Evolutionary conservation across 176 grass and related monocot species (phyloP).

Genomic region (Bromus sterilis): DNA sequence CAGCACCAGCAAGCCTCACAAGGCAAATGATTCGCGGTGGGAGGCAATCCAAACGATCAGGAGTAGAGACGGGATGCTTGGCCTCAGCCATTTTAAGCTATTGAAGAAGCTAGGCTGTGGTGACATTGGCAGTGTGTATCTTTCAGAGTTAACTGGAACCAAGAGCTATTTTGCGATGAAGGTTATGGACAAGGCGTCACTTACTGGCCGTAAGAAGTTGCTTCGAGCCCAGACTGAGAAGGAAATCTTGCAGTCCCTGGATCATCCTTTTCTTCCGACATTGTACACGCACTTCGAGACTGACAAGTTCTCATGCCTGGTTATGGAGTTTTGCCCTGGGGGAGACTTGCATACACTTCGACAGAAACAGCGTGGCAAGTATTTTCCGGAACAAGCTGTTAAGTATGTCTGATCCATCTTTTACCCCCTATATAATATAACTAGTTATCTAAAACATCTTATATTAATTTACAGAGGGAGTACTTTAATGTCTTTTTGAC

Average conservation of each 20-base stretch:
- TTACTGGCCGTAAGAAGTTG: conserved; percentile 68
- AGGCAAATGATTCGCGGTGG: conserved; percentile 69
- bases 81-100: conserved; percentile 67
- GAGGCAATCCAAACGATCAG: conserved; percentile 64
- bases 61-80: conserved; percentile 42
- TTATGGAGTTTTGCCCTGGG: conserved; percentile 81
- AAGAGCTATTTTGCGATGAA: conserved; percentile 86
- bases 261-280: conserved; percentile 79
- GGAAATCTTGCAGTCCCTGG: conserved; percentile 65
- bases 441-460: no score
- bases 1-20: conserved; percentile 65
- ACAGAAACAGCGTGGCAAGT: conserved; percentile 69
- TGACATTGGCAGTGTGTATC: conserved; percentile 84
- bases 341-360: conserved; percentile 72
- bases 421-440: neutral
- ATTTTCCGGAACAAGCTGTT: conserved; percentile 78
- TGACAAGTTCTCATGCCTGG: conserved; percentile 79
- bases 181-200: conserved; percentile 72
- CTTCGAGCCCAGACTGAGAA: conserved; percentile 78
- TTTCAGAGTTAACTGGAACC: conserved; percentile 67
- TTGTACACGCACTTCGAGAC: conserved; percentile 84
- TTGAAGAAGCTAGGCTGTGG: conserved; percentile 70
- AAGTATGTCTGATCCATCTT: conserved; percentile 50
- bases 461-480: no score
- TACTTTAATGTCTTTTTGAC: neutral